Evolutionary conservation across 495 filamentous ascomycete genomes (phyloP), one percentile per base, ranked within the genome.

Genomic region (Neurospora africana): DNA sequence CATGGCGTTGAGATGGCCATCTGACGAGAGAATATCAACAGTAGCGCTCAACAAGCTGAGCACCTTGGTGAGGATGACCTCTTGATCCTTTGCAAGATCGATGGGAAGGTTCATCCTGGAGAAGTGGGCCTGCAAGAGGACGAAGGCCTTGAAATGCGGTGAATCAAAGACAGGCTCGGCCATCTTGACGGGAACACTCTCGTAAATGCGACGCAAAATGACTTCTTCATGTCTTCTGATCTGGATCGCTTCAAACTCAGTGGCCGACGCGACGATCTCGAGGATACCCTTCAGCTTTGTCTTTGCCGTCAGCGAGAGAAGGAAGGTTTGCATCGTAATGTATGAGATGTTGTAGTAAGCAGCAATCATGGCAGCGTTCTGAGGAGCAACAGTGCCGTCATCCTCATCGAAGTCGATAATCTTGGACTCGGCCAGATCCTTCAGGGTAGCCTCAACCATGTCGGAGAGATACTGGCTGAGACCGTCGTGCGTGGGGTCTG

Each of bases 301-400:
- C 71, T 90, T 91, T 53, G 87, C 89, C 3, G 87, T 93, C 37
- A 99, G 85, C 30, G 96, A 98, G n/a, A 98, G 86, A n/a, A 98
- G 84, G 87, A 98, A 97, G 5, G 96, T 99, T 82, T 99, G 94
- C 95, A 98, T 98, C 30, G 95, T 99, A 81, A 97, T 91, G 83
- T 98, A 97, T 21, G 96, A 98, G 74, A 99, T 97, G 80, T 98
- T 98, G 87, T 98, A 99, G 83, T 98, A 98, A 3, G 95, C 93
- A 8, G 93, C 94, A 78, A 99, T 98, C 92, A 96, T 97, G 43
- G 95, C 95, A 1, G 95, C 91, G 75, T 99, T 98, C 74, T 96
- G 87, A 27, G 95, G 93, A 9, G 91, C 88, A 70, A 98, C 90
- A 27, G 90, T 89, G 77, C 97, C 96, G 75, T 98, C 96, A 33